A percentile compares a stretch with the other conserved stretches of the same genome.
These are phyloP conservation scores for Auriscalpium orientale DNA, from an alignment of 768 basidiomycete genomes.

Conservation along the genomic window DNA sequence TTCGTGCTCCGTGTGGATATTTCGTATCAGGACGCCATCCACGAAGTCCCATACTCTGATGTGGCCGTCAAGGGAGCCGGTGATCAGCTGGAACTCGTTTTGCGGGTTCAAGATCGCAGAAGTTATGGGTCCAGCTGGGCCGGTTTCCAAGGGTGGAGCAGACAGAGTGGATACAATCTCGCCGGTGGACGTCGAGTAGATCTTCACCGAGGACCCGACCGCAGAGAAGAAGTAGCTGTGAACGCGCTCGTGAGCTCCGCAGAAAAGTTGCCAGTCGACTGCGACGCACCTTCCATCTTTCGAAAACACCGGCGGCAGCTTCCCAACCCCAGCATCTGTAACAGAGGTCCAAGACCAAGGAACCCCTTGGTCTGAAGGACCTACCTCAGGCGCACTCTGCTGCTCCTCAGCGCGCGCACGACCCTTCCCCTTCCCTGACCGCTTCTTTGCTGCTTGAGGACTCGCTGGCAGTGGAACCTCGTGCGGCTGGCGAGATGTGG, in stretches of 20 bases:
- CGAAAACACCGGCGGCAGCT: constrained; percentile 71
- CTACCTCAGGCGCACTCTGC: background rate
- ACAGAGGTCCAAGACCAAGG: constrained; percentile 65
- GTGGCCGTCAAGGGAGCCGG: constrained; percentile 75
- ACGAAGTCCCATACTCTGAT: constrained; percentile 92
- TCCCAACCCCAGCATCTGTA: constrained; percentile 59
- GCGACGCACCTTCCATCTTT: constrained; percentile 72
- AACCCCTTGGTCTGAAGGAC: constrained; percentile 1
- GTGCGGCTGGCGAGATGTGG: constrained; percentile 33
- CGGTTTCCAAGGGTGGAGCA: constrained; percentile 27
- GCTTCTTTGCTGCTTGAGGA: constrained; percentile 20
- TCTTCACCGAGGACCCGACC: constrained; percentile 73
- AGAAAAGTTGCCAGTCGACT: background rate
- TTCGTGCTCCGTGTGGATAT: constrained; percentile 60
- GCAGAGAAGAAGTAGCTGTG: constrained; percentile 85
- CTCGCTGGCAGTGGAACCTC: constrained; percentile 27
- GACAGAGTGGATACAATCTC: constrained; percentile 80
- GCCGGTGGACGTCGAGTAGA: constrained; percentile 74
- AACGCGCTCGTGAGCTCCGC: constrained; percentile 4
- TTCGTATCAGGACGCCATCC: constrained; percentile 72
- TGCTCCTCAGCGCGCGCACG: constrained; percentile 13
- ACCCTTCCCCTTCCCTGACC: constrained; percentile 42
- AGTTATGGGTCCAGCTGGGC: constrained; percentile 48
- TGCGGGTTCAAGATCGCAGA: constrained; percentile 71
- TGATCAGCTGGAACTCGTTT: constrained; percentile 86